Percentiles rank a stretch among this genome's conserved stretches.
These are phyloP conservation scores for Symbiodinium pilosum DNA, from an alignment of 73 alveolate genomes.

Conservation along the genomic window DNA sequence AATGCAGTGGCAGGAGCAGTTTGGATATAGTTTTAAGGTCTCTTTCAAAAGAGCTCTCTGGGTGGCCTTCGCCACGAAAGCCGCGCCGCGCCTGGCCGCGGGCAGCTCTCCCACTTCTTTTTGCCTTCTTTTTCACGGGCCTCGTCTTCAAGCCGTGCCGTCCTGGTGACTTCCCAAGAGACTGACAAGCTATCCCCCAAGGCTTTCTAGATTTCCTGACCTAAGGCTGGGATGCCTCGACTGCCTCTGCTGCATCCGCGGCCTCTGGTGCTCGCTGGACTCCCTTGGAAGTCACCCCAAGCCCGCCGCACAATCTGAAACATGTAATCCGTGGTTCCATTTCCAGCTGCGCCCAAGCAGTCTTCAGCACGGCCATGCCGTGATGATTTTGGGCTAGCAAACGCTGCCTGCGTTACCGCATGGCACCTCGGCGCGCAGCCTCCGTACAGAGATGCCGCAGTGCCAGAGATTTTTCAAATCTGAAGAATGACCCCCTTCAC, in stretches of 20 bases:
- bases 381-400: background rate
- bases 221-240: background rate
- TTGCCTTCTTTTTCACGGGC: background rate
- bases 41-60: no score
- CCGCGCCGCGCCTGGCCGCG: background rate
- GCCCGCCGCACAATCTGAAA: background rate
- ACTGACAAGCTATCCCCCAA: background rate
- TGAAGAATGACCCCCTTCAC: no score
- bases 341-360: constrained; percentile 13
- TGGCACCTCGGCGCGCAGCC: background rate
- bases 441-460: constrained; percentile 2
- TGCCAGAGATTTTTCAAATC: no score
- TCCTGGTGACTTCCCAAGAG: background rate
- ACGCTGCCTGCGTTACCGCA: background rate
- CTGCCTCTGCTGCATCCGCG: no score
- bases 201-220: background rate
- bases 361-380: constrained; percentile 11
- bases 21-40: no score
- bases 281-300: background rate
- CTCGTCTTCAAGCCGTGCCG: background rate
- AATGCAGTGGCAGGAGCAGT: no score
- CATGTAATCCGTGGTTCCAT: constrained; percentile 13
- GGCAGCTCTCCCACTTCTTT: background rate
- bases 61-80: constrained; percentile 4
- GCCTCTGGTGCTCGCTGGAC: no score